These are phyloP conservation scores for Sporothrix brunneoviolacea DNA, from an alignment of 2,329 filamentous ascomycete species.

Conservation along the genomic window DNA sequence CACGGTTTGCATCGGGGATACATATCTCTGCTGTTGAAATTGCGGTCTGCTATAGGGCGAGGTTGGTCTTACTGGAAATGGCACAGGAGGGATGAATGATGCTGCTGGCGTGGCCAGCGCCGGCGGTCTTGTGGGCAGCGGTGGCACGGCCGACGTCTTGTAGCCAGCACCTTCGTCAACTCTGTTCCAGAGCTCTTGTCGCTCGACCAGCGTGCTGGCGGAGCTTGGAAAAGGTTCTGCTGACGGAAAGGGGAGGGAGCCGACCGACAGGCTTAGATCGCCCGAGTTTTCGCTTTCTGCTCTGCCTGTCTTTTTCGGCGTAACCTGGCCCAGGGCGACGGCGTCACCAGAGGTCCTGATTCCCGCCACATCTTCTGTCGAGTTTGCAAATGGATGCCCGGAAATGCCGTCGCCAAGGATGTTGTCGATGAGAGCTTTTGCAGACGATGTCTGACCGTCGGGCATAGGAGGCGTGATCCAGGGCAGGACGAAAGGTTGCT, in stretches of 20 bases:
- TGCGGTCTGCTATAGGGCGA: not conserved
- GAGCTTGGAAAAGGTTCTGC: not conserved
- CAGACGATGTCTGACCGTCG: constrained; percentile 6
- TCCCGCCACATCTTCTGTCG: not conserved
- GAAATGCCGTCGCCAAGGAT: constrained; percentile 18
- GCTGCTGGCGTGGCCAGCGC: not conserved
- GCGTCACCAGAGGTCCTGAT: no score
- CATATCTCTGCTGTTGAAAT: not conserved
- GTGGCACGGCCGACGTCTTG: no score
- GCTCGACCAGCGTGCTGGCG: constrained; percentile 3
- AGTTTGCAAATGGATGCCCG: not conserved
- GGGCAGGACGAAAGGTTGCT: constrained; percentile 19
- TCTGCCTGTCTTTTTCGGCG: no score
- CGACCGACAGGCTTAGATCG: no score
- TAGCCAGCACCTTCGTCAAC: constrained; percentile 8
- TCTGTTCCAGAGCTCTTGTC: constrained; percentile 8
- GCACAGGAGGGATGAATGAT: not conserved
- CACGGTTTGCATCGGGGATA: not conserved
- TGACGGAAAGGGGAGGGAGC: not conserved
- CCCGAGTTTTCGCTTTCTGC: no score
- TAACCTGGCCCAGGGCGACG: no score
- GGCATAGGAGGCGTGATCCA: constrained; percentile 18
- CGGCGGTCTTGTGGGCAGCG: no score
- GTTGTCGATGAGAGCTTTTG: constrained; percentile 14
- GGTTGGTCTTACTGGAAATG: not conserved